Evolutionary conservation across 2,329 filamentous ascomycete species (phyloP).

Genomic region (Alternaria sp.): DNA sequence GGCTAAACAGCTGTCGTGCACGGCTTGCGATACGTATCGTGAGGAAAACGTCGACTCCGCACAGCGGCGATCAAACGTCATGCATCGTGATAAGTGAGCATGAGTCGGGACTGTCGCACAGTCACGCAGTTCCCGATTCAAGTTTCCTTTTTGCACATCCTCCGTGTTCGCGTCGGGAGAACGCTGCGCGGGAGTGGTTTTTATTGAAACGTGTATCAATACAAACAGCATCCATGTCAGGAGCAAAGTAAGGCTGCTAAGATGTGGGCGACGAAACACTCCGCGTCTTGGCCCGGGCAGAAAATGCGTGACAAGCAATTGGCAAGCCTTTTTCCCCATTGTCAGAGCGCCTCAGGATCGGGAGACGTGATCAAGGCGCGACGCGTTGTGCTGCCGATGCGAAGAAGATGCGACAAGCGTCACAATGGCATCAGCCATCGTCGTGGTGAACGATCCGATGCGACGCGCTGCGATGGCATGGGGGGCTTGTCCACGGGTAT

Average conservation of each 20-base stretch:
- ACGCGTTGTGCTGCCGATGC: background rate
- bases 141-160: background rate
- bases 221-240: background rate
- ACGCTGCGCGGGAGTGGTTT: background rate
- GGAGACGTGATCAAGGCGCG: background rate
- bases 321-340: background rate
- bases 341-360: background rate
- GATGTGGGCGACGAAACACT: background rate
- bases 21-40: background rate
- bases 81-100: background rate
- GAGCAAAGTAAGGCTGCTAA: background rate
- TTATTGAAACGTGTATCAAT: background rate
- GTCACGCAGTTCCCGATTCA: background rate
- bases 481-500: background rate
- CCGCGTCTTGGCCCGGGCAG: background rate
- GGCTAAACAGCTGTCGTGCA: background rate
- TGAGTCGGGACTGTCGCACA: background rate
- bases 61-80: background rate
- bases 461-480: background rate
- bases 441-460: background rate
- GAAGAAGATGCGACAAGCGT: background rate
- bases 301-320: background rate
- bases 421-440: background rate
- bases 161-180: background rate
- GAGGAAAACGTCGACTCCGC: background rate